Base-by-base conservation (phyloP, 805 yeast species). In the Metschnikowia kunwiensis region DNA sequence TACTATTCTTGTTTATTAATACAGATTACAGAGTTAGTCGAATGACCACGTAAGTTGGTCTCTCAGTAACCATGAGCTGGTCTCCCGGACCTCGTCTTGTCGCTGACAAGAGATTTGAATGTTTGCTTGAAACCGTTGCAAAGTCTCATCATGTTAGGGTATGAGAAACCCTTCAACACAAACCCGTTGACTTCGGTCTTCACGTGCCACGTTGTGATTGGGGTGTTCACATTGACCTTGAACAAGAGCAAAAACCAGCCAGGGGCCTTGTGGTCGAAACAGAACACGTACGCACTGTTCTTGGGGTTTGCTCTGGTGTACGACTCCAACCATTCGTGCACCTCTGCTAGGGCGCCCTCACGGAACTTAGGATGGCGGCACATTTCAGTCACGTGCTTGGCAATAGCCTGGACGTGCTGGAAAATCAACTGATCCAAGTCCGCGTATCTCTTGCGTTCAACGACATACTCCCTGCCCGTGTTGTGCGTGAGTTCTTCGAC, bases 351-450 rank as follows among this genome's bases (percentile, higher is more conserved):
- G 13, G 88, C 73, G 36, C 95, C 97, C 30, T 72, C 74, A 51
- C 84, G 82, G 74, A 86, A 93, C 64, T 91, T 91, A 32, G 95
- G 97, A 59, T 86, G 82, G 34, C 80, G 77, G 13, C 78, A 76
- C 82, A 93, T 82, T 47, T 85, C 91, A 42, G 85, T 85, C 28
- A 93, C 83, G 54, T 84, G 79, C 51, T 81, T 75, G 22, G 91
- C 86, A 60, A 87, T 77, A 22, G 88, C 83, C 61, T 83, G 87
- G 33, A 93, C 75, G 55, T 91, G 94, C 54, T 82, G 80, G 51
- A 86, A 86, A 53, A 93, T 80, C 55, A 93, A 75, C 63, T 93
- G 97, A 66, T 93, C 99, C 57, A 93, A 70, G 72, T 93, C 99
- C 24, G 82, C 75, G 58, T 86, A 91, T 32, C 72, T 68, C 50